Conservation (phyloP, 2,329 filamentous ascomycete genomes). For the Exutisphaerella laricina region DNA sequence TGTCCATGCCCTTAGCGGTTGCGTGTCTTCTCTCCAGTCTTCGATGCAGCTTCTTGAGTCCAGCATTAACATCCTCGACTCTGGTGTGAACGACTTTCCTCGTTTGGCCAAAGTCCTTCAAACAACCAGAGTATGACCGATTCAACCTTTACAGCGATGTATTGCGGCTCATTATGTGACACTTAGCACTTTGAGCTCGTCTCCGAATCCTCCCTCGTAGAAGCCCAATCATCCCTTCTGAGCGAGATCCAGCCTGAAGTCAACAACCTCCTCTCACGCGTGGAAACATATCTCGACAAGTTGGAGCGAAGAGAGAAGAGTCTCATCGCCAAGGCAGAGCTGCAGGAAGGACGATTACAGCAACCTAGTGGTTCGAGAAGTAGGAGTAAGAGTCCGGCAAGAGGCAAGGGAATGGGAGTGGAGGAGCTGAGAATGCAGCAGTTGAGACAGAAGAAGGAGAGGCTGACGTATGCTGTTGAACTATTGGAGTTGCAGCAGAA, state of each 20-base stretch:
- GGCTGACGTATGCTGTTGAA: slow-evolving; percentile 80
- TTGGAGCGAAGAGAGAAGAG: slow-evolving; percentile 77
- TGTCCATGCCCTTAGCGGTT: slow-evolving; percentile 52
- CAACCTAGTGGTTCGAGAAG: slow-evolving; percentile 17
- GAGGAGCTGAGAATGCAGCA: slow-evolving; percentile 58
- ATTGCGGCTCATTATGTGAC: slow-evolving; percentile 1
- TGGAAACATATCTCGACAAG: slow-evolving; percentile 77
- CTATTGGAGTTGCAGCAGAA: slow-evolving; percentile 78
- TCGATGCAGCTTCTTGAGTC: slow-evolving; percentile 58
- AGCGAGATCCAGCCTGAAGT: slow-evolving; percentile 89
- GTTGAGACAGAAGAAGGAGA: slow-evolving; percentile 73
- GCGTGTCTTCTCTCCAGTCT: slow-evolving; percentile 55
- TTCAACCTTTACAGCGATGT: background rate
- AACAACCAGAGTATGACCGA: slow-evolving; percentile 50
- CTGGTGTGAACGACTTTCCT: slow-evolving; percentile 59
- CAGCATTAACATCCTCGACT: slow-evolving; percentile 57
- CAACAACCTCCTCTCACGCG: slow-evolving; percentile 68
- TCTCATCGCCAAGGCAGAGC: slow-evolving; percentile 72
- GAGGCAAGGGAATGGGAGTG: slow-evolving; percentile 27
- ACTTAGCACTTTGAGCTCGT: slow-evolving; percentile 84
- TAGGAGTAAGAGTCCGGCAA: slow-evolving; percentile 24
- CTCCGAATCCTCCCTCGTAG: slow-evolving; percentile 72
- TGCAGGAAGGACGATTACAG: slow-evolving; percentile 68
- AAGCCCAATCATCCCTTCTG: slow-evolving; percentile 76
- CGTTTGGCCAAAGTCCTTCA: slow-evolving; percentile 58